phyloP scores from a whole-genome alignment of 176 grass and related monocot species.

The Carex myosuroides region DNA sequence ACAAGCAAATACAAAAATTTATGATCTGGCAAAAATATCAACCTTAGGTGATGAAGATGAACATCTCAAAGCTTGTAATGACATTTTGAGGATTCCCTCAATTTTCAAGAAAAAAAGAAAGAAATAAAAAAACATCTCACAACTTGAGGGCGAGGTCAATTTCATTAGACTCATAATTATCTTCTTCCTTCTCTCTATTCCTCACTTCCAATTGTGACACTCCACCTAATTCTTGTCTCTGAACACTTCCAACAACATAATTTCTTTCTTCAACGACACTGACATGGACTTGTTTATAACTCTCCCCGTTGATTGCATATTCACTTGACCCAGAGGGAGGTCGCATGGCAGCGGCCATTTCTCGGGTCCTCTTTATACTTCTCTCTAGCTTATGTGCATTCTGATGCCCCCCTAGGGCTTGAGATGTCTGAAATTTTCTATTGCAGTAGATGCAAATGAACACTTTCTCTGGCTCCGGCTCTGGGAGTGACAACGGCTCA shows the following conservation, averaged over 20 bases:
- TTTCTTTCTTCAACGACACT: slow-evolving; percentile 15
- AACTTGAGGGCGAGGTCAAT: slow-evolving; percentile 8
- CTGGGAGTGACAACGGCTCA: slow-evolving; percentile 11
- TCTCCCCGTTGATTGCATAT: slow-evolving; percentile 20
- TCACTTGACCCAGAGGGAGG: not conserved
- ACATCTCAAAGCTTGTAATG: not conserved
- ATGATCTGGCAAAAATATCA: not conserved
- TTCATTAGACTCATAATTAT: not conserved
- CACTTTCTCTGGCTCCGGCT: slow-evolving; percentile 43
- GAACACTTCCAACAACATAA: not conserved
- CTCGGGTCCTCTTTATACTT: slow-evolving; percentile 41
- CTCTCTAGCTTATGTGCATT: slow-evolving; percentile 92
- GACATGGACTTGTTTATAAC: slow-evolving; percentile 26
- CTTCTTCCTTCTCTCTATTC: not conserved
- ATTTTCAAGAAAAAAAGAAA: no score
- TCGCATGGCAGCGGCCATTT: not conserved
- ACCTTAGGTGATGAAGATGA: not conserved
- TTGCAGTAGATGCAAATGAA: slow-evolving; percentile 85
- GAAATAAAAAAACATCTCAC: not conserved
- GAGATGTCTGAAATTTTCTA: slow-evolving; percentile 74
- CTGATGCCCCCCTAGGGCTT: slow-evolving; percentile 88
- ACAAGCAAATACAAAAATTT: not conserved
- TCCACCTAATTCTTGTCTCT: not conserved
- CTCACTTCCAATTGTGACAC: not conserved
- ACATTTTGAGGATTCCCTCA: no score